phyloP scores from a whole-genome alignment of 441 rosid genomes.

The Rhodomyrtus psidioides region DNA sequence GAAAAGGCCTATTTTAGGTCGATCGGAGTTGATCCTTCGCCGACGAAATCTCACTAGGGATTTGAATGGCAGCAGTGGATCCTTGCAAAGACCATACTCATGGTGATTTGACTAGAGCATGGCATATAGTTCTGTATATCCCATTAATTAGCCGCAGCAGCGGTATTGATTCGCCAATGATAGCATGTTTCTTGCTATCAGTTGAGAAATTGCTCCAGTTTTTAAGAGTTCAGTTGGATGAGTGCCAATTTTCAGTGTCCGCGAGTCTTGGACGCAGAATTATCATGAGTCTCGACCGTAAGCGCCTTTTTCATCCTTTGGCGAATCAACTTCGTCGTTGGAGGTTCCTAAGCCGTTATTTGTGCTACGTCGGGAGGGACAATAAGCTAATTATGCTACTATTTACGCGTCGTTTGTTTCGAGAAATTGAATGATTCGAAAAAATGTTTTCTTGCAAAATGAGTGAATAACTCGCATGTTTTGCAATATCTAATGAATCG shows the following conservation, averaged over 20 bases:
- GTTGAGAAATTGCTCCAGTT: background rate
- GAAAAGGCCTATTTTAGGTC: conserved; percentile 48
- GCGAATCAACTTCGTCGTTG: background rate
- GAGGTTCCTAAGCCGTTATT: background rate
- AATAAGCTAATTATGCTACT: background rate
- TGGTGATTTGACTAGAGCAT: conserved; percentile 2
- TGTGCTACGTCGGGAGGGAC: background rate
- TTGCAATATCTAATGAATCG: too few relatives aligned
- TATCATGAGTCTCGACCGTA: background rate
- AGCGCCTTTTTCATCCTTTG: background rate
- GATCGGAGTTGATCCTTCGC: conserved; percentile 26
- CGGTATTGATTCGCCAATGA: background rate
- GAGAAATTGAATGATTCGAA: too few relatives aligned
- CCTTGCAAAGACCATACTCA: conserved; percentile 10
- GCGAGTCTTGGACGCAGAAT: background rate
- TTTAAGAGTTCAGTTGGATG: background rate
- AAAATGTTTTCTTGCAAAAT: too few relatives aligned
- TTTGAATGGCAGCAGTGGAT: background rate
- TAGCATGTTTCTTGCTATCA: background rate
- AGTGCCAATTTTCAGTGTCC: background rate
- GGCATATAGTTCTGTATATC: conserved; percentile 7
- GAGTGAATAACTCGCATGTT: background rate
- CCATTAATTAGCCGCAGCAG: background rate
- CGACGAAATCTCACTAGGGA: conserved; percentile 27
- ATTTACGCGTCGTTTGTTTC: too few relatives aligned